Base-by-base conservation (phyloP, 768 basidiomycete genomes). In the Strobilomyces dryophilus region DNA sequence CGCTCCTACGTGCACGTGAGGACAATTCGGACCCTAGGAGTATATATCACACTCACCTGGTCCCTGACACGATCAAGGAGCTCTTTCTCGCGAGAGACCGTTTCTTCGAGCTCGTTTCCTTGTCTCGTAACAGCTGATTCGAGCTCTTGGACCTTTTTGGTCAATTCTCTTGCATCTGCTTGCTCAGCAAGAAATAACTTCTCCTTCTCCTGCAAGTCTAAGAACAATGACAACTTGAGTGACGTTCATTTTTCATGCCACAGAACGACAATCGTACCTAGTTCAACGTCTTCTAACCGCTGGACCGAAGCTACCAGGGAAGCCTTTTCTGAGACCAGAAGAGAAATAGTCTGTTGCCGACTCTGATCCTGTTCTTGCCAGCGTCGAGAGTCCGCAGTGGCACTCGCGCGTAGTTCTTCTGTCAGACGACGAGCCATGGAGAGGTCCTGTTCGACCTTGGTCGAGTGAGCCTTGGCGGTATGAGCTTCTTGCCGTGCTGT, bases 261-360 rank as follows among this genome's bases (percentile, higher is more conserved):
- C 14, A 52, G 35, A 42, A 36, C 26, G 43, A 20, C n/a, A 21
- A n/a, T 66, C 76, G 10, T 67, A 92, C 90, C 76, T 37, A 75
- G 70, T 63, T 88, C 85, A n/a, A 79, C 67, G 44, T 74, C 78
- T 41, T 81, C 79, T 43, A 86, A 63, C 47, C 78, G 78, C 57
- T 85, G 77, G 39, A 87, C 65, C 39, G 84, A 80, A n/a, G 77
- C 65, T 15, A 74, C 71, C 34, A 89, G 73, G 18, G 78, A 74
- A 8, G 81, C 77, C 67, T 88, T 89, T 62, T 89, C 88, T 3
- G 82, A 77, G 18, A 92, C 88, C 14, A 94, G 75, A n/a, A 87
- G 66, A 43, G 85, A 76, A 52, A 94, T 89, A 0, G 87, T 88
- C 60, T 84, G 84, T 54, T 82, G 83, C 59, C 87, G 85, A 60